Evolutionary conservation across 257 asterid genomes (phyloP).

Genomic region (Solanum raphanifolium): DNA sequence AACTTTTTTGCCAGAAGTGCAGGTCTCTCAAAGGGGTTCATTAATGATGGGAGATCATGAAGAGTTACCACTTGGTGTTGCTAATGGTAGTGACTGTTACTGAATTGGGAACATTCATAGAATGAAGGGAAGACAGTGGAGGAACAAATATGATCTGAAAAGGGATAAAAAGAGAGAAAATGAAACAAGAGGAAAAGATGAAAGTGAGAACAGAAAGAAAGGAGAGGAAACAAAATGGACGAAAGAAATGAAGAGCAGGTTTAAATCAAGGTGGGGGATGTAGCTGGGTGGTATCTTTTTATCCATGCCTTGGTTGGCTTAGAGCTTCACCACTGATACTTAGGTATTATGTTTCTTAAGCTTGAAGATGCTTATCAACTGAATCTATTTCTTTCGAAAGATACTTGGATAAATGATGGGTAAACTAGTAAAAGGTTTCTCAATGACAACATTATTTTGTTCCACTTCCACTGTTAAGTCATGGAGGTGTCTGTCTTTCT

Average conservation of each 20-base stretch:
- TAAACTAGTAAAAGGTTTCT: background rate
- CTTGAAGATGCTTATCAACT: background rate
- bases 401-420: background rate
- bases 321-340: background rate
- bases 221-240: background rate
- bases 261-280: background rate
- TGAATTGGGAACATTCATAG: background rate
- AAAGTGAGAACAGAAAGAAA: background rate
- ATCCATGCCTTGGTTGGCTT: background rate
- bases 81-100: background rate
- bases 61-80: background rate
- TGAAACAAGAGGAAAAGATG: background rate
- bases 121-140: background rate
- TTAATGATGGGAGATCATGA: background rate
- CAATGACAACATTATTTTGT: background rate
- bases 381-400: background rate
- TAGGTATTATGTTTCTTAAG: background rate
- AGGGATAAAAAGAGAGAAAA: background rate
- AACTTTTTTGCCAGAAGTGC: background rate
- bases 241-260: background rate
- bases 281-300: background rate
- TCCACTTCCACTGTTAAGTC: background rate
- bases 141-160: background rate
- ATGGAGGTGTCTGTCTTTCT: background rate
- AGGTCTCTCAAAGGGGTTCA: background rate